These are phyloP conservation scores for Thermomyces lanuginosus DNA, from an alignment of 2,329 filamentous ascomycete genomes.

Conservation along the genomic window DNA sequence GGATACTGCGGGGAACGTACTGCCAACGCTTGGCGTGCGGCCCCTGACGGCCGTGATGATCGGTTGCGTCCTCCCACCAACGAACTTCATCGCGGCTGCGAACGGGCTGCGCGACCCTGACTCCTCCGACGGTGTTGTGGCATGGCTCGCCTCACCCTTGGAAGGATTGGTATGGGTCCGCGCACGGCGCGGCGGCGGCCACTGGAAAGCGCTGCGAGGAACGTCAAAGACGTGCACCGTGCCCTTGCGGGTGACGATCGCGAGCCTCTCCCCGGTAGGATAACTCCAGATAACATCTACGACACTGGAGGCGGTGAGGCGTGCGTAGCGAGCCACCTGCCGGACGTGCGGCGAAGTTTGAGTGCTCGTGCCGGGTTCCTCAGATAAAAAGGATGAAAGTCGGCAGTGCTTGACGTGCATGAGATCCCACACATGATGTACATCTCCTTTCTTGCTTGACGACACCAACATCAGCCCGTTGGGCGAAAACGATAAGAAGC, in stretches of 20 bases:
- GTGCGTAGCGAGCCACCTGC: slow-evolving; percentile 73
- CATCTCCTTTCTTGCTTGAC: slow-evolving; percentile 33
- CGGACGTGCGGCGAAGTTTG: slow-evolving; percentile 39
- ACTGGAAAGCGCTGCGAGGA: slow-evolving; percentile 64
- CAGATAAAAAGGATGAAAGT: slow-evolving; percentile 20
- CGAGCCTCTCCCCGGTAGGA: slow-evolving; percentile 64
- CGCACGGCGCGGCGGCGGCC: slow-evolving; percentile 53
- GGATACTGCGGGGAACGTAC: slow-evolving; percentile 27
- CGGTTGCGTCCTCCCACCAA: slow-evolving; percentile 43
- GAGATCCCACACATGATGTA: slow-evolving; percentile 36
- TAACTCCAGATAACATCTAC: slow-evolving; percentile 79
- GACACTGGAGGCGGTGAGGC: slow-evolving; percentile 81
- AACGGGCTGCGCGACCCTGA: slow-evolving; percentile 32
- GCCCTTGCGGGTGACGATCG: slow-evolving; percentile 84
- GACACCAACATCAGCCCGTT: slow-evolving; percentile 32
- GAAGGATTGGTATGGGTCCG: slow-evolving; percentile 23
- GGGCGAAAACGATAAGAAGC: slow-evolving; percentile 33
- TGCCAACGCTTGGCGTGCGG: slow-evolving; percentile 32
- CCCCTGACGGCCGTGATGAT: slow-evolving; percentile 51
- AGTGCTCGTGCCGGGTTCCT: slow-evolving; percentile 12
- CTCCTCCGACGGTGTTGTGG: slow-evolving; percentile 26
- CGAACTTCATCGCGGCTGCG: slow-evolving; percentile 52
- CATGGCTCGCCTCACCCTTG: slow-evolving; percentile 24
- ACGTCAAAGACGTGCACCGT: slow-evolving; percentile 87
- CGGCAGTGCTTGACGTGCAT: slow-evolving; percentile 32